phyloP scores from a whole-genome alignment of 306 rosid species.

The Urtica urens region DNA sequence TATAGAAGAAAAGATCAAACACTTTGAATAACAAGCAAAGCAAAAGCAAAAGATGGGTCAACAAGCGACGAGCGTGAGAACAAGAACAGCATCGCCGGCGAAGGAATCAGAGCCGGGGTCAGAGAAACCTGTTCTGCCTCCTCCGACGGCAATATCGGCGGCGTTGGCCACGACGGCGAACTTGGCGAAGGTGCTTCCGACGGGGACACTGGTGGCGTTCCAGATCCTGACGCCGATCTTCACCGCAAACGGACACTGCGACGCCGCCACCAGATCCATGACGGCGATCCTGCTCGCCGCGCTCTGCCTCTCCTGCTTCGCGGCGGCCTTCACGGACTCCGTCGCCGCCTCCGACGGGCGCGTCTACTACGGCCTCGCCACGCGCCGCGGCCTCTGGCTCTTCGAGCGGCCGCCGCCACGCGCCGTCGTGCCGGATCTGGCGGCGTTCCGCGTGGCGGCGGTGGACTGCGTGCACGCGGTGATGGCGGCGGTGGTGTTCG shows the following conservation, averaged over 20 bases:
- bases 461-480: conserved; percentile 42
- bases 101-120: background rate
- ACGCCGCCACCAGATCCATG: conserved; percentile 36
- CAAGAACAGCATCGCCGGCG: background rate
- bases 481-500: conserved; percentile 42
- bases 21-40: too few species aligned
- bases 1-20: too few species aligned
- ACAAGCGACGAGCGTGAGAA: too few species aligned
- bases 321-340: conserved; percentile 51
- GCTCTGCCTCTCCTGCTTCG: conserved; percentile 38
- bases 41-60: too few species aligned
- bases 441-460: conserved; percentile 22
- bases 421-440: conserved; percentile 34
- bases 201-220: conserved; percentile 58
- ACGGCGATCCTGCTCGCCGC: conserved; percentile 25
- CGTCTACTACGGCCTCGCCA: conserved; percentile 56
- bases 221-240: conserved; percentile 54
- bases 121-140: conserved; percentile 7
- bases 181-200: conserved; percentile 65
- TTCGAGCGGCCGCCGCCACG: conserved; percentile 26
- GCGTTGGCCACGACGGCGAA: conserved; percentile 42
- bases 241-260: conserved; percentile 55
- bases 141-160: conserved; percentile 33
- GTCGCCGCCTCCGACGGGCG: conserved; percentile 31
- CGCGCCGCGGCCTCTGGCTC: conserved; percentile 40